Evolutionary conservation across 805 yeast genomes (phyloP), one percentile per base, ranked within the genome.

Genomic region (Pichia paraexigua): DNA sequence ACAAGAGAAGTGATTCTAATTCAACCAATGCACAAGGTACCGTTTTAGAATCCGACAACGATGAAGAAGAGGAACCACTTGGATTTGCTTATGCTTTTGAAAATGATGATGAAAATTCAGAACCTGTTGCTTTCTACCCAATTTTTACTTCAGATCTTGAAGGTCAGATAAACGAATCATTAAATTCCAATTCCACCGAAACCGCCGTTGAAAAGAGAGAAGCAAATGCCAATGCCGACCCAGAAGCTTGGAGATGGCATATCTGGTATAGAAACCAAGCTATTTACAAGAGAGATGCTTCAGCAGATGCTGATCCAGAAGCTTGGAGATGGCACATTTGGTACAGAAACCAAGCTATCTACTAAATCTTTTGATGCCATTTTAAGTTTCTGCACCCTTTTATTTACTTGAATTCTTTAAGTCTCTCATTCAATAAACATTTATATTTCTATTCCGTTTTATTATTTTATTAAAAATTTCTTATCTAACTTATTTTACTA

Each of bases 1-100:
- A 51, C 41, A 46, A 51, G 41, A 50, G 49, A 41, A 67, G 62
- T 9, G 68, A 65, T 48, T 61, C 60, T 27, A 63, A 35, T 8
- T 35, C 20, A 35, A 15, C 22, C n/a, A 20, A 24, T 25, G 32
- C 22, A 17, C 30, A 42, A 25, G 44, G 44, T 42, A 21, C 25
- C 17, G 15, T 22, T 32, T 11, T 32, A 20, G 40, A 32, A 17
- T 30, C 41, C 17, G 47, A 43, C 12, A 13, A 7, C 21, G n/a
- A 30, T 32, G 46, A 32, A 10, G 42, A 53, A 43, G 50, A 42
- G 24, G 51, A 48, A 27, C 46, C 51, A 35, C 24, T 43, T 43
- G 51, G 47, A 21, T 9, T 43, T 43, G 41, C 39, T 25, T 48
- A 43, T 20, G 46, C 46, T 20, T 49, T 40, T 24, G 44, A 45